Evolutionary conservation across 2,329 filamentous ascomycete genomes (phyloP).

Genomic region (Aspergillus novofumigatus): DNA sequence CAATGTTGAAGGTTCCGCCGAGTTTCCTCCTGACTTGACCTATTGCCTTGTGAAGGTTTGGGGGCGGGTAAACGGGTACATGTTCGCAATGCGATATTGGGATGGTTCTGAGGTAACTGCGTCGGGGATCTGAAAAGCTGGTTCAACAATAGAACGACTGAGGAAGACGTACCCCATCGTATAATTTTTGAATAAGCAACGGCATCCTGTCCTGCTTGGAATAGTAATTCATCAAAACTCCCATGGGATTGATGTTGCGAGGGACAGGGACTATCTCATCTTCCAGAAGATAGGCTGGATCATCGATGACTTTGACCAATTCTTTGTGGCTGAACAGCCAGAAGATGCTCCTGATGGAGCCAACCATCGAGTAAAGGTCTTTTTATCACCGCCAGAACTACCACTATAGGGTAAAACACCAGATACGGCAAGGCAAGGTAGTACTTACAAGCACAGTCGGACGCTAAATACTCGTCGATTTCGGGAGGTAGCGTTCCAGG

Average conservation of each 20-base stretch:
- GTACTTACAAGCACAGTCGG: not conserved
- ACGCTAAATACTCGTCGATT: not conserved
- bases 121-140: too few relatives aligned
- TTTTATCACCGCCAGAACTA: not conserved
- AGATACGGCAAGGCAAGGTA: too few relatives aligned
- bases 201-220: too few relatives aligned
- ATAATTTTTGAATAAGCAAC: too few relatives aligned
- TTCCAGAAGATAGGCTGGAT: not conserved
- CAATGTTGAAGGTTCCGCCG: too few relatives aligned
- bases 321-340: not conserved
- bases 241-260: not conserved
- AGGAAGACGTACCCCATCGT: too few relatives aligned
- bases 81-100: too few relatives aligned
- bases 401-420: not conserved
- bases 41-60: too few relatives aligned
- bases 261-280: not conserved
- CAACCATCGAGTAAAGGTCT: not conserved
- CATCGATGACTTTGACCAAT: not conserved
- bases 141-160: not conserved
- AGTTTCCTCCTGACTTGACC: too few relatives aligned
- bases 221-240: not conserved
- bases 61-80: too few relatives aligned
- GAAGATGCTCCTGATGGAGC: not conserved
- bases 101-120: too few relatives aligned
- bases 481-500: not conserved